Percentiles rank a stretch among this genome's conserved stretches.
Conservation (phyloP, 352 stramenopile species). For the Phytophthora crassamura region DNA sequence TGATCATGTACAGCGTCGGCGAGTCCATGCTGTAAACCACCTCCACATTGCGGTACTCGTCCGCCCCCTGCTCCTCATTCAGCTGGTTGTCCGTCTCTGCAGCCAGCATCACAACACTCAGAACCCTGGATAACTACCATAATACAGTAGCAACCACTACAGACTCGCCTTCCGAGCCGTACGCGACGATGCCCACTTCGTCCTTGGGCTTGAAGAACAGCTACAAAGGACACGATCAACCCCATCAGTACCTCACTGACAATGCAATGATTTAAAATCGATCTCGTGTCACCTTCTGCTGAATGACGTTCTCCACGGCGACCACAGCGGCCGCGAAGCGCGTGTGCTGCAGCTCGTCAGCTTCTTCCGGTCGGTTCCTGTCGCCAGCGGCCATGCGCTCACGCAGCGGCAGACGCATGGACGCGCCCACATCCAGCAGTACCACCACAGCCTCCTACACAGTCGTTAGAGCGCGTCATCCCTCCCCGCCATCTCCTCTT, state of each 20-base stretch:
- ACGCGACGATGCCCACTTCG: conserved; percentile 80
- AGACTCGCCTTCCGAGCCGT: conserved; percentile 53
- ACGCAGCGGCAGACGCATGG: conserved; percentile 63
- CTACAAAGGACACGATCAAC: conserved; percentile 22
- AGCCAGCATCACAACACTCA: background rate
- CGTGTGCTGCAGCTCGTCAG: conserved; percentile 42
- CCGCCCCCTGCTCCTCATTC: conserved; percentile 69
- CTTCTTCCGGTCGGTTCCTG: conserved; percentile 16
- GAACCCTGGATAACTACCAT: too few relatives aligned
- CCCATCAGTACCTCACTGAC: background rate
- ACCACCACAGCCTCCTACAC: conserved; percentile 72
- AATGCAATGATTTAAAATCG: background rate
- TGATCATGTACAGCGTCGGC: conserved; percentile 67
- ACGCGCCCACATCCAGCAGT: conserved; percentile 68
- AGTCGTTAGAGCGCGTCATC: background rate
- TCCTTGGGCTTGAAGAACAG: conserved; percentile 85
- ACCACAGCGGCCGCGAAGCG: conserved; percentile 68
- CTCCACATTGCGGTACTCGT: conserved; percentile 67
- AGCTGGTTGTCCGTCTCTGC: conserved; percentile 83
- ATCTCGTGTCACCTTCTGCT: conserved; percentile 61
- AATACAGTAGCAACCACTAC: too few relatives aligned
- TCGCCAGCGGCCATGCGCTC: conserved; percentile 37
- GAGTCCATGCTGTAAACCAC: conserved; percentile 71
- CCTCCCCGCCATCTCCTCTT: background rate
- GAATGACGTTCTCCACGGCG: conserved; percentile 65